Percentiles rank a stretch among this genome's conserved stretches.
Conservation (phyloP, 2,329 filamentous ascomycete genomes). For the Septoria petroselini region DNA sequence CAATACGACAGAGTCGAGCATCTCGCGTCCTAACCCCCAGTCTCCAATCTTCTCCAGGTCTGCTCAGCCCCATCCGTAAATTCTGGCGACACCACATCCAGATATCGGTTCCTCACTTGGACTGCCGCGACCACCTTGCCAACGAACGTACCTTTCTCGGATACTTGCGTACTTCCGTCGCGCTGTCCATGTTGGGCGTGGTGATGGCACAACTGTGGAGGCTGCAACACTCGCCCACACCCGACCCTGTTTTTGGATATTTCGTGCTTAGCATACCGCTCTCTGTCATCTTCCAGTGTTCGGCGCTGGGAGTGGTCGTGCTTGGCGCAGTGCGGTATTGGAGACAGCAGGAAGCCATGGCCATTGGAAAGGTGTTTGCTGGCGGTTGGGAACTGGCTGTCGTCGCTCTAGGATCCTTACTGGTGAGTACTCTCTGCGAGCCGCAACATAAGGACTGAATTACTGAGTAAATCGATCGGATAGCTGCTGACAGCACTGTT, state of each 20-base stretch:
- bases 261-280: conserved; percentile 61
- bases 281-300: conserved; percentile 47
- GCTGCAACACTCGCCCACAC: conserved; percentile 51
- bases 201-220: conserved; percentile 66
- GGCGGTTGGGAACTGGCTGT: conserved; percentile 59
- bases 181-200: conserved; percentile 65
- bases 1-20: not conserved
- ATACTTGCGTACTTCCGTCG: conserved; percentile 67
- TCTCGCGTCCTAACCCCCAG: conserved; percentile 14
- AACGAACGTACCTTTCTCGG: conserved; percentile 72
- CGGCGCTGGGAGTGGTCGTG: conserved; percentile 50
- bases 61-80: conserved; percentile 31
- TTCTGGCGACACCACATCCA: conserved; percentile 53
- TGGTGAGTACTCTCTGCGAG: conserved; percentile 46
- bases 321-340: conserved; percentile 60
- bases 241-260: conserved; percentile 54
- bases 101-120: conserved; percentile 50
- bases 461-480: not conserved
- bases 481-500: conserved; percentile 23
- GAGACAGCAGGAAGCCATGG: conserved; percentile 59
- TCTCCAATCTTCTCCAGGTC: not conserved
- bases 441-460: not conserved
- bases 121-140: conserved; percentile 58
- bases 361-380: conserved; percentile 53
- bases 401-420: conserved; percentile 47